A percentile compares a stretch with the other conserved stretches of the same genome.
Conservation (phyloP, 768 basidiomycete species). For the Hirschioporus abietinus region DNA sequence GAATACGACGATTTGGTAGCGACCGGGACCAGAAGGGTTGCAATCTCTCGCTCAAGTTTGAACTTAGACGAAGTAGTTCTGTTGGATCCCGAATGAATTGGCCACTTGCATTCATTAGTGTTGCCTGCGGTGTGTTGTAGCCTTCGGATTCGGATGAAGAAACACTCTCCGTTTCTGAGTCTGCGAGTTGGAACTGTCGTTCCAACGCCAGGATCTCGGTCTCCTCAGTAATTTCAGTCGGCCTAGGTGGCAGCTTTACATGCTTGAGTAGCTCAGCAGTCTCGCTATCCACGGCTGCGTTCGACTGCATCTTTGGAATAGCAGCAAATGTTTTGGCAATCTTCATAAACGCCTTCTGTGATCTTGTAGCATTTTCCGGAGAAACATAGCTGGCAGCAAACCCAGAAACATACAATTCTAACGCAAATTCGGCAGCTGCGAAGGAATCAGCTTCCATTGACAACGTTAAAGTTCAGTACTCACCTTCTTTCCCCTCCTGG, state of each 20-base stretch:
- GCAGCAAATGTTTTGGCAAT: constrained; percentile 82
- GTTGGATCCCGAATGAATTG: constrained; percentile 4
- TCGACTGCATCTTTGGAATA: constrained; percentile 50
- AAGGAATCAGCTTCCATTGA: not conserved
- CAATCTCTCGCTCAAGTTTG: constrained; percentile 72
- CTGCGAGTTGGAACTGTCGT: constrained; percentile 37
- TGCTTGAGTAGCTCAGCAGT: constrained; percentile 45
- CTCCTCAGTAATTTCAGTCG: constrained; percentile 56
- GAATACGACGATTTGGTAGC: constrained; percentile 56
- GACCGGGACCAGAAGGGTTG: constrained; percentile 78
- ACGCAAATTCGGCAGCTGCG: not conserved
- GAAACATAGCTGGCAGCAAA: constrained; percentile 60
- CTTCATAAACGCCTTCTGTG: constrained; percentile 70
- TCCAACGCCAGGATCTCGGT: constrained; percentile 53
- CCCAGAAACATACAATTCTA: constrained; percentile 30
- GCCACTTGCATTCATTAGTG: constrained; percentile 1
- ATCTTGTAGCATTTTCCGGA: constrained; percentile 58
- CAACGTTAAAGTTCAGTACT: not conserved
- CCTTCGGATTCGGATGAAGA: constrained; percentile 9
- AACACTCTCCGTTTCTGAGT: constrained; percentile 19
- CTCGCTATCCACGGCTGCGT: constrained; percentile 23
- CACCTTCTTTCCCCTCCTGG: constrained; percentile 19
- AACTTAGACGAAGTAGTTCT: constrained; percentile 52
- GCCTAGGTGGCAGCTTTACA: constrained; percentile 48
- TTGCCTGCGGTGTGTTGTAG: constrained; percentile 3